Evolutionary conservation across 441 rosid species (phyloP).

Genomic region (Brassica balearica): DNA sequence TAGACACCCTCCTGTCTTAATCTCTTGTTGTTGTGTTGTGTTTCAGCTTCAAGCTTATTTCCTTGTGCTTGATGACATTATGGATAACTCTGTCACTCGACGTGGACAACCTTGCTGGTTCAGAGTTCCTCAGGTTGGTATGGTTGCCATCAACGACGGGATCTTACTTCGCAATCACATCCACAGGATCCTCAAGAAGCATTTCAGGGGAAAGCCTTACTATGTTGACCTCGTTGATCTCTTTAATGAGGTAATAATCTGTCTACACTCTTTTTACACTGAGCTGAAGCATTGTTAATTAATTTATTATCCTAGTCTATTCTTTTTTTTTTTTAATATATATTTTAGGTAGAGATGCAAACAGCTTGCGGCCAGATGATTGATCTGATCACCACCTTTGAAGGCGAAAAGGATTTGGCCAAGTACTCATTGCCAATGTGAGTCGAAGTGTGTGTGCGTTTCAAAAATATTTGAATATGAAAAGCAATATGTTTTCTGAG

Average conservation of each 20-base stretch:
- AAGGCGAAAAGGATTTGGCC: slow-evolving; percentile 85
- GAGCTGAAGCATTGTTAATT: slow-evolving; percentile 3
- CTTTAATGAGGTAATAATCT: slow-evolving; percentile 68
- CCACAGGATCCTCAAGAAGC: slow-evolving; percentile 74
- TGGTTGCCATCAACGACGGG: slow-evolving; percentile 85
- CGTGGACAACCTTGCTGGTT: slow-evolving; percentile 97
- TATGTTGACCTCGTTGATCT: slow-evolving; percentile 82
- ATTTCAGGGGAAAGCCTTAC: slow-evolving; percentile 75
- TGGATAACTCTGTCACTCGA: slow-evolving; percentile 86
- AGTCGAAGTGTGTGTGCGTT: slow-evolving; percentile 41
- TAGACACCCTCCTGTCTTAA: not conserved
- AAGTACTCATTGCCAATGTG: slow-evolving; percentile 74
- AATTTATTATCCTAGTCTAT: not conserved
- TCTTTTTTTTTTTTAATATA: slow-evolving; percentile 15
- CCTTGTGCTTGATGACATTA: slow-evolving; percentile 91
- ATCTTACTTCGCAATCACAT: slow-evolving; percentile 82
- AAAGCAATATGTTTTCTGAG: not conserved
- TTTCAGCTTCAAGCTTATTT: slow-evolving; percentile 92
- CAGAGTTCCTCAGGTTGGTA: slow-evolving; percentile 85
- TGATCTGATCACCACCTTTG: slow-evolving; percentile 83
- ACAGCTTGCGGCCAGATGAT: slow-evolving; percentile 96
- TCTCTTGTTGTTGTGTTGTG: not conserved
- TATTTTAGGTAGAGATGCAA: slow-evolving; percentile 80
- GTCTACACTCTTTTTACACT: not conserved
- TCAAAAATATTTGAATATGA: not conserved